phyloP scores from a whole-genome alignment of 805 yeast genomes.

The Candida anglica region DNA sequence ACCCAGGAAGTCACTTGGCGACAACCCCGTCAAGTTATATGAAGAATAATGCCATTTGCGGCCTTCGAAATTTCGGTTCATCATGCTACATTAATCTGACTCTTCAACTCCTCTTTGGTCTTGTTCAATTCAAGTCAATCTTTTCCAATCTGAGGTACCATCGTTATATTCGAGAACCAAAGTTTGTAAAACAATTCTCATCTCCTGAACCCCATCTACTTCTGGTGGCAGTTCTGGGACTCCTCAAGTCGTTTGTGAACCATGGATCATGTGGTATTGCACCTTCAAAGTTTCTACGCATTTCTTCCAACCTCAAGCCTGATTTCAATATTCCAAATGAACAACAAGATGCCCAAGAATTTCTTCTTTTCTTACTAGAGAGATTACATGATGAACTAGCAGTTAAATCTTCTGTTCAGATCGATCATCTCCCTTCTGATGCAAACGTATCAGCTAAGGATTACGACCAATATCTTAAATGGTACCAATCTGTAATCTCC shows the following conservation, averaged over 20 bases:
- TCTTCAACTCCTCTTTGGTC: slow-evolving; percentile 64
- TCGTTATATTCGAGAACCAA: slow-evolving; percentile 35
- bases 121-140: slow-evolving; percentile 44
- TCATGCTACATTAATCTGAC: slow-evolving; percentile 77
- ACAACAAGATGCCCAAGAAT: slow-evolving; percentile 82
- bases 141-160: slow-evolving; percentile 45
- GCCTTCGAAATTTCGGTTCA: slow-evolving; percentile 64
- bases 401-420: slow-evolving; percentile 10
- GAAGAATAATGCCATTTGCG: slow-evolving; percentile 51
- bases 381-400: slow-evolving; percentile 64
- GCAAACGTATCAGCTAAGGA: slow-evolving; percentile 30
- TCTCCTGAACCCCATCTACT: slow-evolving; percentile 23
- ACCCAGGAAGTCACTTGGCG: too few relatives aligned
- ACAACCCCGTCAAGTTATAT: too few relatives aligned
- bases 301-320: slow-evolving; percentile 52
- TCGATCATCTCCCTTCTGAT: slow-evolving; percentile 18
- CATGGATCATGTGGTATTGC: slow-evolving; percentile 61
- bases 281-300: slow-evolving; percentile 59
- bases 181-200: slow-evolving; percentile 19
- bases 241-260: slow-evolving; percentile 54
- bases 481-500: slow-evolving; percentile 52
- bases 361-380: slow-evolving; percentile 61
- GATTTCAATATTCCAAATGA: slow-evolving; percentile 67
- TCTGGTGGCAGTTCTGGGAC: slow-evolving; percentile 48
- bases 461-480: slow-evolving; percentile 51